phyloP scores from a whole-genome alignment of 2,329 filamentous ascomycete genomes.

The Pyrenophora seminiperda region DNA sequence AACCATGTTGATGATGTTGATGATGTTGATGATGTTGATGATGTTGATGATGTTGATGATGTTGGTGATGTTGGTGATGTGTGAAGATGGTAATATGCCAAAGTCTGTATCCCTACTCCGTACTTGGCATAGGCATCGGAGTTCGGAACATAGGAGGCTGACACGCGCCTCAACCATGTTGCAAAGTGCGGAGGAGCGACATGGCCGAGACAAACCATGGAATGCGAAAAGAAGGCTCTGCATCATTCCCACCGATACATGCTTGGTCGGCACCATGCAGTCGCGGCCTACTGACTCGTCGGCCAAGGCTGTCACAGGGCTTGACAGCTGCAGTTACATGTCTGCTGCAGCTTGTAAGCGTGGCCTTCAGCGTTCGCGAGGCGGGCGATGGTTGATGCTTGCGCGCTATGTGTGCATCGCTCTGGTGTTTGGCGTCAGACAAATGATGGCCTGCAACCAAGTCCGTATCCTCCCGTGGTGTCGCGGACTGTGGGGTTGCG shows the following conservation, averaged over 20 bases:
- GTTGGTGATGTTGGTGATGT: not conserved
- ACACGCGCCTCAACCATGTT: not conserved
- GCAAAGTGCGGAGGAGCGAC: constrained; percentile 4
- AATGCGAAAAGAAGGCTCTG: not conserved
- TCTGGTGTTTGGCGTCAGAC: not conserved
- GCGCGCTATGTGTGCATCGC: not conserved
- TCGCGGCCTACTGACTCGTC: constrained; percentile 8
- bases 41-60: not conserved
- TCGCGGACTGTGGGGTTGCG: constrained; percentile 12
- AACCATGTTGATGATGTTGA: not conserved
- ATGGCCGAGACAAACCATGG: not conserved
- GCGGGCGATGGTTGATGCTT: not conserved
- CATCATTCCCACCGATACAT: constrained; percentile 5
- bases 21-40: not conserved
- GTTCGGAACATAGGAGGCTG: too few species aligned
- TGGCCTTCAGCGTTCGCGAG: not conserved
- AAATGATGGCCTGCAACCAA: not conserved
- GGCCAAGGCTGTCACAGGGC: constrained; percentile 10
- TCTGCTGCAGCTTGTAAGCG: constrained; percentile 2
- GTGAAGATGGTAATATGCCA: not conserved
- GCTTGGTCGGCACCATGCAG: constrained; percentile 1
- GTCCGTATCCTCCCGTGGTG: constrained; percentile 12
- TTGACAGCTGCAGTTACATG: constrained; percentile 14
- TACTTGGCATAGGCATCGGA: too few species aligned
- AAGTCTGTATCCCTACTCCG: too few species aligned